Evolutionary conservation across 169 alveolate species (phyloP).

Genomic region (Eimeria tenella): DNA sequence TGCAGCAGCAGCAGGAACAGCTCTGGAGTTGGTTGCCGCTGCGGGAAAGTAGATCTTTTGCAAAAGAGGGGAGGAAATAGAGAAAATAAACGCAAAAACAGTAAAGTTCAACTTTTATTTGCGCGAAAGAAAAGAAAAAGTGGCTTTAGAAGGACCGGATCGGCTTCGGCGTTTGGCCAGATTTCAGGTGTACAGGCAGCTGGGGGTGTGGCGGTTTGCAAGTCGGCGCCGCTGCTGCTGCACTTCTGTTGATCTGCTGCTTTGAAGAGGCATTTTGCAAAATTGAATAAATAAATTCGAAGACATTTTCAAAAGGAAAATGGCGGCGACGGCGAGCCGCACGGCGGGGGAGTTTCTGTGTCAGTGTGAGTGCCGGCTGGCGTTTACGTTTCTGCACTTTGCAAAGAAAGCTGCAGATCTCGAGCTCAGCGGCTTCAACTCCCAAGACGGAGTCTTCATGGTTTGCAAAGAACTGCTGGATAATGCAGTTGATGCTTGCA

Average conservation of each 20-base stretch:
- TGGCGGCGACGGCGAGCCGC: not conserved
- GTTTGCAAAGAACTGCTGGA: slow-evolving; percentile 76
- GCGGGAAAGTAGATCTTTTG: too few relatives aligned
- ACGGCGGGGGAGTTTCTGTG: slow-evolving; percentile 35
- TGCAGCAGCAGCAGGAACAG: too few relatives aligned
- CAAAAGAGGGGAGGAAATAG: too few relatives aligned
- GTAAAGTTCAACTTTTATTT: too few relatives aligned
- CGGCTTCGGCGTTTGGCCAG: too few relatives aligned
- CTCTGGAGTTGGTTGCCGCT: too few relatives aligned
- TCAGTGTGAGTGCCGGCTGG: not conserved
- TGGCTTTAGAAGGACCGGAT: too few relatives aligned
- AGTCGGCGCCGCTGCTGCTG: not conserved
- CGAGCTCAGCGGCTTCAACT: slow-evolving; percentile 67
- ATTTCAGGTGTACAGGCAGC: slow-evolving; percentile 63
- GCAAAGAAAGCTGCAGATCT: slow-evolving; percentile 13
- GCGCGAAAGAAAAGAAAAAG: too few relatives aligned
- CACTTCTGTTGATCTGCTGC: not conserved
- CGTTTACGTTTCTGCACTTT: not conserved
- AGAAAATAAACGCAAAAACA: too few relatives aligned
- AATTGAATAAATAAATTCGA: not conserved
- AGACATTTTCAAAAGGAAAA: not conserved
- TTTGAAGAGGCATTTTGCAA: not conserved
- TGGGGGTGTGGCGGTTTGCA: not conserved
- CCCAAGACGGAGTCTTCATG: slow-evolving; percentile 63
- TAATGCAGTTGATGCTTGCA: slow-evolving; percentile 79